Percentiles rank a stretch among this genome's conserved stretches.
Conservation (phyloP, 148 eudicot species). For the Heliamphora exappendiculata region DNA sequence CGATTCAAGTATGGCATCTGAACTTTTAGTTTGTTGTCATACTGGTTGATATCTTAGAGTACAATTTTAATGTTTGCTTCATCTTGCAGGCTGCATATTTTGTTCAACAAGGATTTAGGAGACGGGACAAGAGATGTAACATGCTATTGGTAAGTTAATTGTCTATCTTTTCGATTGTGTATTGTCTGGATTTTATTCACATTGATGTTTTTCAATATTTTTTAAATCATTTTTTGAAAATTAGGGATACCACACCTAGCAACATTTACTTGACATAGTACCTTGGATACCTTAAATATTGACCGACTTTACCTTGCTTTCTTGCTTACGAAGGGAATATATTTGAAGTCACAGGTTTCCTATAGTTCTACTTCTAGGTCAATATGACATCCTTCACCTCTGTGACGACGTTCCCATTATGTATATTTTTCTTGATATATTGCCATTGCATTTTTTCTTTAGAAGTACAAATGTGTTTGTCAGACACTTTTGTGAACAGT, state of each 20-base stretch:
- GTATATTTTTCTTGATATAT: neutral
- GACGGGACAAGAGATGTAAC: constrained; percentile 70
- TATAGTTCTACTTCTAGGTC: neutral
- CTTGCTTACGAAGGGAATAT: neutral
- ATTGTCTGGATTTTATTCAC: neutral
- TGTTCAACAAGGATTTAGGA: constrained; percentile 51
- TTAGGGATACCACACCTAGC: neutral
- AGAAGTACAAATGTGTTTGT: neutral
- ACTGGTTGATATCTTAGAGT: constrained; percentile 2
- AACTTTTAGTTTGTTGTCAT: constrained; percentile 5
- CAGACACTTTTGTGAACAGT: neutral
- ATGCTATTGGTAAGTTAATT: constrained; percentile 75
- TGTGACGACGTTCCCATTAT: neutral
- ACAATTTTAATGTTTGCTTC: constrained; percentile 9
- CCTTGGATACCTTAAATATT: neutral
- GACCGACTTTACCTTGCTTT: neutral
- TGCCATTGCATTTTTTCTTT: neutral
- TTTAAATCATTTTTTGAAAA: neutral
- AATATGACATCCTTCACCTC: neutral
- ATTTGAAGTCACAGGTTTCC: neutral
- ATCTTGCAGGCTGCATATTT: constrained; percentile 79
- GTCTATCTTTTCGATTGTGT: neutral
- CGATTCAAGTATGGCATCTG: constrained; percentile 58
- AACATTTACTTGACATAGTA: neutral
- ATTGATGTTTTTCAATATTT: neutral